These are phyloP conservation scores for Colletotrichum eleusines DNA, from an alignment of 2,329 filamentous ascomycete species.

Conservation along the genomic window DNA sequence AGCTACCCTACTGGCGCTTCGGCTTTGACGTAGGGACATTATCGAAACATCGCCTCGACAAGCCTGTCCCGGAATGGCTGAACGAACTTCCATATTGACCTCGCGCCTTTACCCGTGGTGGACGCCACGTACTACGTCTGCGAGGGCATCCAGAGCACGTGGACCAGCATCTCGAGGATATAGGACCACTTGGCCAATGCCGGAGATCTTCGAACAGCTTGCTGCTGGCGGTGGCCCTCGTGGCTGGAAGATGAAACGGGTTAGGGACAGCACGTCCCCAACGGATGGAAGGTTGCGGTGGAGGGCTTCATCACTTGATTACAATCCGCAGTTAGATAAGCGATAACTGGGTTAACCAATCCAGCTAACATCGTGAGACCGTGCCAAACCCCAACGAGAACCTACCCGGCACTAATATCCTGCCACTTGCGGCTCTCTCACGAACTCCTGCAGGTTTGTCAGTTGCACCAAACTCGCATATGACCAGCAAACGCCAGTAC, in stretches of 20 bases:
- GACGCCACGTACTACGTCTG: conserved; percentile 67
- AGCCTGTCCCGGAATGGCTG: too few relatives aligned
- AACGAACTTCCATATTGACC: conserved; percentile 61
- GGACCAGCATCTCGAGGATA: conserved; percentile 53
- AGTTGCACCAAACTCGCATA: neutral
- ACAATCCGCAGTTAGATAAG: neutral
- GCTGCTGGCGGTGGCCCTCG: conserved; percentile 66
- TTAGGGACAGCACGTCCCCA: conserved; percentile 60
- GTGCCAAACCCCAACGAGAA: neutral
- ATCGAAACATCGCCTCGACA: too few relatives aligned
- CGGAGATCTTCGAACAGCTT: conserved; percentile 60
- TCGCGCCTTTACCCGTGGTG: conserved; percentile 64
- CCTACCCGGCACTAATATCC: neutral
- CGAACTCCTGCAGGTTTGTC: too few relatives aligned
- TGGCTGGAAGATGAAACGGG: conserved; percentile 67
- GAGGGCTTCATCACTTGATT: conserved; percentile 58
- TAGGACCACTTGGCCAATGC: conserved; percentile 59
- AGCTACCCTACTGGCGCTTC: too few relatives aligned
- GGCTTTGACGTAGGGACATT: too few relatives aligned
- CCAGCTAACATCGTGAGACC: too few relatives aligned
- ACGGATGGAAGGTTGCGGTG: conserved; percentile 59
- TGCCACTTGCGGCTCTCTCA: neutral
- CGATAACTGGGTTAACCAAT: neutral
- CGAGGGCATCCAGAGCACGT: conserved; percentile 59
- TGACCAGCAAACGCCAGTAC: neutral